These are phyloP conservation scores for Brettanomyces naardenensis DNA, from an alignment of 805 yeast genomes.

Conservation along the genomic window DNA sequence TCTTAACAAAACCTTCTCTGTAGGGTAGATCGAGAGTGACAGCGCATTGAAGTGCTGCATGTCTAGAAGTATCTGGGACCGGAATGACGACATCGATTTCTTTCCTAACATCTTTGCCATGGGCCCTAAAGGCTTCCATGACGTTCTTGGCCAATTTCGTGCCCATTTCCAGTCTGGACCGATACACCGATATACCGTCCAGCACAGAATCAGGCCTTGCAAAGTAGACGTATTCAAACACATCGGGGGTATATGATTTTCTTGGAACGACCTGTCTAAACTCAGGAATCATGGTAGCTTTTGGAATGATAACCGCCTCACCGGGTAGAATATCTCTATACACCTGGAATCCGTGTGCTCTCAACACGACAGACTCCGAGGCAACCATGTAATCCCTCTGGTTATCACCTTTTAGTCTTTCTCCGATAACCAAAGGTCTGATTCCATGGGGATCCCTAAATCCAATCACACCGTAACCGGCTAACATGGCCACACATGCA, in stretches of 20 bases:
- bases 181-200: slow-evolving; percentile 95
- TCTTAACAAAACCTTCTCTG: slow-evolving; percentile 95
- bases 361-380: slow-evolving; percentile 88
- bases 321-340: slow-evolving; percentile 88
- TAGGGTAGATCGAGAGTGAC: slow-evolving; percentile 73
- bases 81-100: slow-evolving; percentile 93
- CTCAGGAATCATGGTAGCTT: slow-evolving; percentile 63
- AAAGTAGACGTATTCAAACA: slow-evolving; percentile 95
- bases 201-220: slow-evolving; percentile 95
- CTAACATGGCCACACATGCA: slow-evolving; percentile 90
- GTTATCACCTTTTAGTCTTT: slow-evolving; percentile 64
- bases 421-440: slow-evolving; percentile 84
- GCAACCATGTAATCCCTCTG: slow-evolving; percentile 86
- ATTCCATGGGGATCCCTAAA: slow-evolving; percentile 97
- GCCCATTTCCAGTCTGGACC: slow-evolving; percentile 92
- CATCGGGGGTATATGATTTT: slow-evolving; percentile 81
- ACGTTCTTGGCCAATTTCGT: slow-evolving; percentile 75
- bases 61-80: slow-evolving; percentile 97
- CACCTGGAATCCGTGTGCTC: slow-evolving; percentile 78
- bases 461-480: slow-evolving; percentile 93
- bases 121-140: slow-evolving; percentile 27
- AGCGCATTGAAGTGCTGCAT: slow-evolving; percentile 89
- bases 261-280: slow-evolving; percentile 79
- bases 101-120: slow-evolving; percentile 36
- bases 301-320: slow-evolving; percentile 91